Base-by-base conservation (phyloP, 2,329 filamentous ascomycete genomes). In the Neonectria faginata region DNA sequence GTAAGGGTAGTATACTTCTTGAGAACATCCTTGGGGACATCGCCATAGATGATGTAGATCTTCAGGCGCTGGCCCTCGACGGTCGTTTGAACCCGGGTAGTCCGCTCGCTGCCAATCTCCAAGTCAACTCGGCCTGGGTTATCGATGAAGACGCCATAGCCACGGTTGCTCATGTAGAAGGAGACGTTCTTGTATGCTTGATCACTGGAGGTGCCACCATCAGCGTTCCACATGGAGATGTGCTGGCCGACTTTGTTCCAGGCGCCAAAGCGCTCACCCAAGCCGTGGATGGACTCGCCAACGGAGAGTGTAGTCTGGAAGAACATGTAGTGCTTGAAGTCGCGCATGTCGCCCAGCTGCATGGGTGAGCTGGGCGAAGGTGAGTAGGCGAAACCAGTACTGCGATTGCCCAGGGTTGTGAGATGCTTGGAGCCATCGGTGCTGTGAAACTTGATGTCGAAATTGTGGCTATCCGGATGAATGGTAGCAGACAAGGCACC, bases 71-170 rank as follows among this genome's bases (percentile, higher is more conserved):
- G 90, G 0, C 88, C 89, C 67, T 90, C 83, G 5, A 93, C 85
- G 50, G 86, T 88, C 2, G 89, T 89, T 78, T 93, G 91, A 4
- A 93, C 84, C 56, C 91, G 84, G 45, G 86, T 90, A 64, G 87
- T 89, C n/a, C 91, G 81, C 79, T 93, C 91, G 68, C 89, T 92
- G 3, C 91, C 91, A 63, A 94, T 84, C 75, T 93, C 91, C 10
- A 93, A 81, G 61, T 92, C 91, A 6, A 93, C 87, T 50, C 85
- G 86, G 22, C 90, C 90, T 0, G 90, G 84, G 6, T 88, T 87
- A 74, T 93, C 91, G 64, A 94, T 87, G 74, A 94, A 93, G 33
- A 94, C 82, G 20, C 92, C 92, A 74, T 94, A 94, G 0, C 91
- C 91, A n/a, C 86, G 83, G 12, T 88, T 91, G 73, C 87, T 91